Conservation (phyloP, 1,284 basidiomycete species). For the Megacollybia platyphylla region DNA sequence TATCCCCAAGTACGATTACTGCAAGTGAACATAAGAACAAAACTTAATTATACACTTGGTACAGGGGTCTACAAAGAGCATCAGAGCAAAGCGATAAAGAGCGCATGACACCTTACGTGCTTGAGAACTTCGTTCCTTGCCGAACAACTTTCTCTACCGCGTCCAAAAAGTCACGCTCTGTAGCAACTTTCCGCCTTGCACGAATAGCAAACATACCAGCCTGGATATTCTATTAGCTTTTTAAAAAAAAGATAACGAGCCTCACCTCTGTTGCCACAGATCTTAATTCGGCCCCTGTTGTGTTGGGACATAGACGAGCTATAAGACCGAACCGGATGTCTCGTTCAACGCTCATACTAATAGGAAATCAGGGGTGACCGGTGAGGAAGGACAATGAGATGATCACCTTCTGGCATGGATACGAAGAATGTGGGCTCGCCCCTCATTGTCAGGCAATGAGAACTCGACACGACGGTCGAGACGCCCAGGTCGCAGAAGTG, state of each 20-base stretch:
- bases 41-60: slow-evolving; percentile 63
- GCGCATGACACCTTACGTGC: slow-evolving; percentile 47
- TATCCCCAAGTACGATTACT: not conserved
- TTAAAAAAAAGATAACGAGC: slow-evolving; percentile 4
- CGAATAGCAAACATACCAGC: slow-evolving; percentile 99
- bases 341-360: slow-evolving; percentile 93
- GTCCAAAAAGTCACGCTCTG: slow-evolving; percentile 95
- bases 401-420: slow-evolving; percentile 88
- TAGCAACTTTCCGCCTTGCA: slow-evolving; percentile 91
- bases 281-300: slow-evolving; percentile 93
- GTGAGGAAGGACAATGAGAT: slow-evolving; percentile 1
- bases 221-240: slow-evolving; percentile 18
- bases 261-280: slow-evolving; percentile 91
- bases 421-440: slow-evolving; percentile 90
- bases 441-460: slow-evolving; percentile 89
- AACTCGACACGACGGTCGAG: slow-evolving; percentile 96
- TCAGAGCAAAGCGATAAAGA: not conserved
- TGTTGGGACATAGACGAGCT: slow-evolving; percentile 93
- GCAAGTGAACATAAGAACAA: slow-evolving; percentile 3
- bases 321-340: slow-evolving; percentile 98
- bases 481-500: slow-evolving; percentile 90
- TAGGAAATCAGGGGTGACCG: slow-evolving; percentile 1
- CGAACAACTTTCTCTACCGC: slow-evolving; percentile 97
- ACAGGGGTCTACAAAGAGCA: slow-evolving; percentile 35
- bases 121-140: slow-evolving; percentile 92